phyloP scores from a whole-genome alignment of 352 stramenopile species.

The Phytophthora citrophthora region DNA sequence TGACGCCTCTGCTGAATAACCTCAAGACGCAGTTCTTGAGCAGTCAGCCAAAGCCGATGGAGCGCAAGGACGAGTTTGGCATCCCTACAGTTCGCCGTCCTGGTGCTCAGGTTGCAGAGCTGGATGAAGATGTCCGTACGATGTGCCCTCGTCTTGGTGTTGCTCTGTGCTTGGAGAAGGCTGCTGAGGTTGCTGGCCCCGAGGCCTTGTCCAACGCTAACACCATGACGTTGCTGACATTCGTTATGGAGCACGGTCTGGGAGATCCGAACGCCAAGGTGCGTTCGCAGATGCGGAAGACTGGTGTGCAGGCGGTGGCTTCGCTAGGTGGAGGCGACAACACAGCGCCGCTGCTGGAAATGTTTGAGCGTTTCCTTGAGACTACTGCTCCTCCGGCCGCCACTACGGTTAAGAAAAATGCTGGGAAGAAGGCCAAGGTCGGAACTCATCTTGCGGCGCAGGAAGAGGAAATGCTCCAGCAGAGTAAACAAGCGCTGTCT shows the following conservation, averaged over 20 bases:
- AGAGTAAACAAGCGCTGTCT: slow-evolving; percentile 44
- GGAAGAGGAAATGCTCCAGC: slow-evolving; percentile 41
- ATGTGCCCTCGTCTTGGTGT: slow-evolving; percentile 78
- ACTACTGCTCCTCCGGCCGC: slow-evolving; percentile 44
- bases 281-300: slow-evolving; percentile 86
- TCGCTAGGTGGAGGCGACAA: slow-evolving; percentile 69
- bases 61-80: slow-evolving; percentile 75
- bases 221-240: slow-evolving; percentile 74
- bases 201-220: slow-evolving; percentile 58
- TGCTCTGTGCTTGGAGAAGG: slow-evolving; percentile 79
- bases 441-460: slow-evolving; percentile 34
- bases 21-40: slow-evolving; percentile 72
- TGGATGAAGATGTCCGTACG: slow-evolving; percentile 61
- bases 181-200: slow-evolving; percentile 37
- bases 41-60: slow-evolving; percentile 57
- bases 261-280: slow-evolving; percentile 75
- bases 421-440: slow-evolving; percentile 41
- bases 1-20: slow-evolving; percentile 71
- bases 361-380: slow-evolving; percentile 82
- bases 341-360: slow-evolving; percentile 66
- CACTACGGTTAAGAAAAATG: slow-evolving; percentile 6
- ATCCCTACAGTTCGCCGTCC: slow-evolving; percentile 72
- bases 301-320: slow-evolving; percentile 80
- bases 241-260: slow-evolving; percentile 84
- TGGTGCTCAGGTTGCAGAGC: slow-evolving; percentile 46